phyloP scores from a whole-genome alignment of 139 green algal genomes.

The Chlamydomonas eustigma region DNA sequence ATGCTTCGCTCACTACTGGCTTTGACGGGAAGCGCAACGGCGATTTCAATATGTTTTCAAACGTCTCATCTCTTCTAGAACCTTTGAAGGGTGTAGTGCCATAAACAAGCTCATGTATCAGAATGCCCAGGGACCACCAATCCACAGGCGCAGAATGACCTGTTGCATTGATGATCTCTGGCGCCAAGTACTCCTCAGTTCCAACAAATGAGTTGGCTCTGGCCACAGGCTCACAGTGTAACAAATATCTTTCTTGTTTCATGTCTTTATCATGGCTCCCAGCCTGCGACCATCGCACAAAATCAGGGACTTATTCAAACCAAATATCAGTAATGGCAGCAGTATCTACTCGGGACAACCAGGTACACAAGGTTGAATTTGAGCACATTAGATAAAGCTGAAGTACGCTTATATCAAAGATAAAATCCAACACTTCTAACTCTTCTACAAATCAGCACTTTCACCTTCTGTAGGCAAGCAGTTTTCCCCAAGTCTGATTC shows the following conservation, averaged over 20 bases:
- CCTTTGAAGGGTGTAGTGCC: slow-evolving; percentile 84
- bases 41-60: slow-evolving; percentile 90
- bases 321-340: too few species aligned
- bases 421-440: too few species aligned
- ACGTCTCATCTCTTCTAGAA: slow-evolving; percentile 80
- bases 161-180: slow-evolving; percentile 81
- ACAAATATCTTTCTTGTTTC: not conserved
- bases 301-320: not conserved
- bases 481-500: too few species aligned
- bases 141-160: slow-evolving; percentile 73
- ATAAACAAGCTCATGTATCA: slow-evolving; percentile 94
- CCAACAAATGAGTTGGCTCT: slow-evolving; percentile 91
- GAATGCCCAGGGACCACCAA: slow-evolving; percentile 92
- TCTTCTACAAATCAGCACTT: too few species aligned
- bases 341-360: too few species aligned
- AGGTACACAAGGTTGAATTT: too few species aligned
- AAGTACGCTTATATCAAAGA: too few species aligned
- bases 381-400: too few species aligned
- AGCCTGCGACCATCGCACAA: not conserved
- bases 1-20: slow-evolving; percentile 39
- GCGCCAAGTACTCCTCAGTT: slow-evolving; percentile 83
- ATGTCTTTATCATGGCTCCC: not conserved
- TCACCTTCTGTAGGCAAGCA: too few species aligned
- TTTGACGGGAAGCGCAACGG: slow-evolving; percentile 76
- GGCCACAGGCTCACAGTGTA: slow-evolving; percentile 79